phyloP scores from a whole-genome alignment of 1,284 basidiomycete genomes.

The Tetrapyrgos nigripes region DNA sequence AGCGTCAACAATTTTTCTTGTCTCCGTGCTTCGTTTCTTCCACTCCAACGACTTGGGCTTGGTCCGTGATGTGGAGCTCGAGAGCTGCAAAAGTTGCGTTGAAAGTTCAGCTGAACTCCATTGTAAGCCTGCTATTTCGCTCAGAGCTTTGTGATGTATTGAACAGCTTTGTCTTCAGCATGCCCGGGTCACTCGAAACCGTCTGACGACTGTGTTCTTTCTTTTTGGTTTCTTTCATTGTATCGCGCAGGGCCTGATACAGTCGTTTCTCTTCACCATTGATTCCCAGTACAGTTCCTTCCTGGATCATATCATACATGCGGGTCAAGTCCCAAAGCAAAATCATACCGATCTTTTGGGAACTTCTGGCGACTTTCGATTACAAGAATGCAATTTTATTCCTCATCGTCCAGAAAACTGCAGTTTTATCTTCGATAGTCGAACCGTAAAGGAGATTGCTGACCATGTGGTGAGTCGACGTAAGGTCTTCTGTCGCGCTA shows the following conservation, averaged over 20 bases:
- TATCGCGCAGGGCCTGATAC: conserved; percentile 51
- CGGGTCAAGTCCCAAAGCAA: conserved; percentile 41
- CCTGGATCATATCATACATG: conserved; percentile 43
- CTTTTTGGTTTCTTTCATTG: conserved; percentile 49
- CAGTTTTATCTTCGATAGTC: conserved; percentile 32
- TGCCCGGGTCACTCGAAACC: conserved; percentile 23
- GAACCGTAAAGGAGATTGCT: background rate
- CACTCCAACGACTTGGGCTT: background rate
- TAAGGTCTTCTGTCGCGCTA: too few species aligned
- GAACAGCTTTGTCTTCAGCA: conserved; percentile 5
- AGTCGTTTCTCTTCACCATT: conserved; percentile 53
- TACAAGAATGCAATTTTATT: conserved; percentile 55
- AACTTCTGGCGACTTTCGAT: conserved; percentile 33
- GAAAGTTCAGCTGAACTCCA: background rate
- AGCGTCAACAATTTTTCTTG: background rate
- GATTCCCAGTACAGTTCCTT: conserved; percentile 50
- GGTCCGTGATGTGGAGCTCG: background rate
- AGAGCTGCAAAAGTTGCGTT: background rate
- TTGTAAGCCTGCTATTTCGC: background rate
- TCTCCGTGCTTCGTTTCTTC: background rate
- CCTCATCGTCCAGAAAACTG: conserved; percentile 37
- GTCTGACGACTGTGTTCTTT: conserved; percentile 54
- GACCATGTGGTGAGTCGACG: too few species aligned
- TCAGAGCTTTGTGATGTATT: background rate
- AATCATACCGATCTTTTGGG: conserved; percentile 51